Evolutionary conservation across 495 filamentous ascomycete genomes (phyloP), one percentile per base, ranked within the genome.

Genomic region (Halenospora varia): DNA sequence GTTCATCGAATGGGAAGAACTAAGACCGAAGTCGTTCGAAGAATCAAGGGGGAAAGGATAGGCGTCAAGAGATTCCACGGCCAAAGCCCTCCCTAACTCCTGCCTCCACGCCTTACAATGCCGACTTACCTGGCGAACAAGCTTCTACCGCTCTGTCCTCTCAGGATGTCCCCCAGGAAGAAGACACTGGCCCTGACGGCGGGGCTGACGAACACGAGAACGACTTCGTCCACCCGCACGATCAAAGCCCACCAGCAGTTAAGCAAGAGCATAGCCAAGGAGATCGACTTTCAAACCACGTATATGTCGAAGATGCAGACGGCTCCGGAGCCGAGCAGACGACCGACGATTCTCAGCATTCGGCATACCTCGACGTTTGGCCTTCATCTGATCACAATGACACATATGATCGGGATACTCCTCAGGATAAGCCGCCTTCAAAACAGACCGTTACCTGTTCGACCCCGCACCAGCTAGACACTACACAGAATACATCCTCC

Each of bases 271-370:
- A 15, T 51, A 51, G 9, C 24, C 48, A 51, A 25, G 48, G 48
- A 25, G 48, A 35, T 35, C 29, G 29, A 35, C 29, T 13, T 35
- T 35, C 29, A 4, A 35, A 13, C 29, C 29, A 35, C 13, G 53
- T 42, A 15, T 47, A 56, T 56, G 17, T 48, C 54, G 54, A 56
- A 25, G 54, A 48, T n/a, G 55, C 46, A 51, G 55, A 57, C 46
- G 29, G 51, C 46, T 51, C 26, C 18, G 20, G 26, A 15, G 47
- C 4, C 47, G 46, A 57, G 46, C 55, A 57, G 55, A 57, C 48
- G 22, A 50, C 55, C 51, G 55, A 57, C 48, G 22, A 50, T 57
- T 57, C 55, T 51, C 55, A 56, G 53, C 44, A 23, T 56, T 56
- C 53, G 25, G 44, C 42, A 19, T 47, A 39, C 53, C 53, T 56